Conservation (phyloP, 2,329 filamentous ascomycete genomes). For the Cytospora schulzeri region DNA sequence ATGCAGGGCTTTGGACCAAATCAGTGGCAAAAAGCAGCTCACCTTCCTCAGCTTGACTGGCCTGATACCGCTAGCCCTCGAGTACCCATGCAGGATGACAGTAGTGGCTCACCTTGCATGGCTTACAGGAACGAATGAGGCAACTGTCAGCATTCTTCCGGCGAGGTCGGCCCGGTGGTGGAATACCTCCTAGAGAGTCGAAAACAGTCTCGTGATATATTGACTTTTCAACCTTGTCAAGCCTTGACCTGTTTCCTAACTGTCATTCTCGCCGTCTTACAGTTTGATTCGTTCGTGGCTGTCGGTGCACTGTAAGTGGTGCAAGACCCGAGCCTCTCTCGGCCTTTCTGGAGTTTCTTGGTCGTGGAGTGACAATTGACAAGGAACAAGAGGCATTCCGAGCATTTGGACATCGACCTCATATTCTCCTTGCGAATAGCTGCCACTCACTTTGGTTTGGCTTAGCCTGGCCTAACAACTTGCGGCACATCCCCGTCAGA, state of each 20-base stretch:
- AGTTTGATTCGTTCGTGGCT: not conserved
- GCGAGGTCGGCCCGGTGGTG: not conserved
- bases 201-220: not conserved
- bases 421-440: not conserved
- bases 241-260: not conserved
- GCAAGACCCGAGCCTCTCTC: not conserved
- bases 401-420: not conserved
- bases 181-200: not conserved
- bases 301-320: not conserved
- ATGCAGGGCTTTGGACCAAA: not conserved
- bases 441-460: not conserved
- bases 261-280: not conserved
- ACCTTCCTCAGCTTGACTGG: not conserved
- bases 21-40: not conserved
- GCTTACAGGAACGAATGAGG: not conserved
- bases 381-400: not conserved
- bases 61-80: not conserved
- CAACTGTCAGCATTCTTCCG: not conserved
- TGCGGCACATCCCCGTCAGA: not conserved
- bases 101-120: slow-evolving; percentile 5
- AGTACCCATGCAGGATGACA: slow-evolving; percentile 1
- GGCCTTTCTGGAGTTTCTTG: not conserved
- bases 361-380: not conserved
- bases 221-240: not conserved
- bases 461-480: slow-evolving; percentile 30